Percentiles rank a stretch among this genome's conserved stretches.
Evolutionary conservation across 148 eudicot species (phyloP).

Genomic region (Rhododendron griersonianum): DNA sequence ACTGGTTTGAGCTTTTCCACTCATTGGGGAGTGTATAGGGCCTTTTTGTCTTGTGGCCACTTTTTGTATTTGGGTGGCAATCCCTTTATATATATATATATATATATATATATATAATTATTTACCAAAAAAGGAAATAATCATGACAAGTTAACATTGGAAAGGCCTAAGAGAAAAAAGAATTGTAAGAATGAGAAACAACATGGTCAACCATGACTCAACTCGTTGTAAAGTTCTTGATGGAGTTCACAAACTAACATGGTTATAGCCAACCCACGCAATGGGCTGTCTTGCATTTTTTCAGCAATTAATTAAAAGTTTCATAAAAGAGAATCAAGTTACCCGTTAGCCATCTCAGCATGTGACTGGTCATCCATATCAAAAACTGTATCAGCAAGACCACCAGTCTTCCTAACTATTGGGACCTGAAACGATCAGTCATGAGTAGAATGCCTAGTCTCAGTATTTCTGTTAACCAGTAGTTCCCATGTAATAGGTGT

Average conservation of each 20-base stretch:
- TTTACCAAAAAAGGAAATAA: not conserved
- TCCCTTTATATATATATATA: no score
- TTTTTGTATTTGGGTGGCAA: no score
- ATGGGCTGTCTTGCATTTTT: not conserved
- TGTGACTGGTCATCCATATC: conserved; percentile 66
- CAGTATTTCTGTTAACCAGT: not conserved
- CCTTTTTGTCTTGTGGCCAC: no score
- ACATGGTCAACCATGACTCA: not conserved
- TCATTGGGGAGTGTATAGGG: no score
- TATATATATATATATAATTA: no score
- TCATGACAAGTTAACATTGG: not conserved
- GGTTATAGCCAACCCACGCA: not conserved
- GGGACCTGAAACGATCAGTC: conserved; percentile 50
- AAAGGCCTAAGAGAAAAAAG: not conserved
- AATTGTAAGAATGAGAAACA: not conserved
- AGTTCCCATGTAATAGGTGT: not conserved
- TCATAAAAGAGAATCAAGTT: conserved; percentile 15
- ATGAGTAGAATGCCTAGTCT: not conserved
- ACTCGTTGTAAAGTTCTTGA: not conserved
- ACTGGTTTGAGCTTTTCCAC: no score
- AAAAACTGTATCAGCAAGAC: conserved; percentile 91
- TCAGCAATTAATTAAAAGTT: not conserved
- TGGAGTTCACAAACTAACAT: not conserved
- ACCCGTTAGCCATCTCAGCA: conserved; percentile 67
- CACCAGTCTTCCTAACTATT: conserved; percentile 79